phyloP scores from a whole-genome alignment of 163 green algal genomes.

The Picocystis sp. region DNA sequence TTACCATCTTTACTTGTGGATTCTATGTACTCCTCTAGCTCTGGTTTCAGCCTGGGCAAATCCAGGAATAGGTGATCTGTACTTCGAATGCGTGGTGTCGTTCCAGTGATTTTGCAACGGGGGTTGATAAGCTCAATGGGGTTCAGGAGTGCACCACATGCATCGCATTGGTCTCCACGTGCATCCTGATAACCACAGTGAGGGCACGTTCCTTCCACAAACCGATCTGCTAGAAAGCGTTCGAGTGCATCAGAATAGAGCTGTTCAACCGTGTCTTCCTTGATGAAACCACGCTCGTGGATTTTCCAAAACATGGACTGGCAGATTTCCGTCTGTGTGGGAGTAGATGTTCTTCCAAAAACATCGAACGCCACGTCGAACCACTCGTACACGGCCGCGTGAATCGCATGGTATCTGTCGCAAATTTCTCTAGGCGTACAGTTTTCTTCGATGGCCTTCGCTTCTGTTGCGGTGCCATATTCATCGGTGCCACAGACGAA shows the following conservation, averaged over 20 bases:
- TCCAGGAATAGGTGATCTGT: constrained; percentile 85
- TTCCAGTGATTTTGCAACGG: constrained; percentile 49
- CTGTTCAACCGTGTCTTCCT: constrained; percentile 70
- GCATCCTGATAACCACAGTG: constrained; percentile 81
- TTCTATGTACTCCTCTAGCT: constrained; percentile 52
- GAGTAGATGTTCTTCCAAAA: constrained; percentile 81
- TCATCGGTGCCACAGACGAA: constrained; percentile 97
- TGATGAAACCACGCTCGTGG: constrained; percentile 25
- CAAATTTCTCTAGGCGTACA: constrained; percentile 81
- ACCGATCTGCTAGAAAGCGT: constrained; percentile 93
- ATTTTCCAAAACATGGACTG: constrained; percentile 63
- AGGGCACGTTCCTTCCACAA: constrained; percentile 81
- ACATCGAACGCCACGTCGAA: constrained; percentile 92
- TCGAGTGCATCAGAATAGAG: constrained; percentile 61
- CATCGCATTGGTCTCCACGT: constrained; percentile 80
- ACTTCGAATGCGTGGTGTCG: constrained; percentile 38
- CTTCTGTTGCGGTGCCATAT: constrained; percentile 96
- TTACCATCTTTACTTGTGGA: constrained; percentile 41
- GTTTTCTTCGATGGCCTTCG: constrained; percentile 93
- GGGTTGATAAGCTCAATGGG: constrained; percentile 87
- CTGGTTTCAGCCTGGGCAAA: constrained; percentile 38
- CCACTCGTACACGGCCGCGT: constrained; percentile 85
- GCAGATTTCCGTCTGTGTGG: constrained; percentile 44
- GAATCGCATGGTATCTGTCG: constrained; percentile 76
- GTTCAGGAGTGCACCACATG: constrained; percentile 83